phyloP scores from a whole-genome alignment of 257 asterid species.

The Solanum virginianum region DNA sequence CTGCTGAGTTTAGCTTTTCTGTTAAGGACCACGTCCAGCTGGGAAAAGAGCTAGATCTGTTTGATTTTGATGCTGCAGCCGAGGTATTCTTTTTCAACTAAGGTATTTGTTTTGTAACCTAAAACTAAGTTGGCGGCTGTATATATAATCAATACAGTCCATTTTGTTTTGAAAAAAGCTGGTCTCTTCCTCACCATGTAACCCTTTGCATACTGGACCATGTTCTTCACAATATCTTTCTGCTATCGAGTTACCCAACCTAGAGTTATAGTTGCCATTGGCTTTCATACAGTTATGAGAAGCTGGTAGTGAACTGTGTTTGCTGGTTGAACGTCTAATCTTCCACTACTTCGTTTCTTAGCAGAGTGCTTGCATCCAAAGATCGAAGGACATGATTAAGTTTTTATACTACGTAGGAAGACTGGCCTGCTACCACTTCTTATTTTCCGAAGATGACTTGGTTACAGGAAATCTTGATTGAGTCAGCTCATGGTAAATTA shows the following conservation, averaged over 20 bases:
- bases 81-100: slow-evolving; percentile 53
- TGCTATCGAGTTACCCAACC: background rate
- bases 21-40: slow-evolving; percentile 87
- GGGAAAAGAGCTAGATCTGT: slow-evolving; percentile 73
- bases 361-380: background rate
- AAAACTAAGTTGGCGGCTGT: background rate
- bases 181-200: background rate
- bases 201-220: background rate
- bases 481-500: background rate
- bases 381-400: background rate
- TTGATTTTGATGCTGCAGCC: slow-evolving; percentile 94
- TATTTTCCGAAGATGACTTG: background rate
- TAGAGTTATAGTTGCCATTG: background rate
- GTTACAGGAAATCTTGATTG: background rate
- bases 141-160: background rate
- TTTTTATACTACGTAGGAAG: background rate
- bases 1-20: slow-evolving; percentile 61
- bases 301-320: background rate
- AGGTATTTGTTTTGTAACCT: slow-evolving; percentile 9
- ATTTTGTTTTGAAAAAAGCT: background rate
- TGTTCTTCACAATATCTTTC: background rate
- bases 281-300: background rate
- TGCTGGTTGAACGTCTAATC: background rate
- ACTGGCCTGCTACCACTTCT: background rate
- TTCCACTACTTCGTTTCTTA: background rate